Base-by-base conservation (phyloP, 2,329 filamentous ascomycete species). In the Davidsoniella virescens region DNA sequence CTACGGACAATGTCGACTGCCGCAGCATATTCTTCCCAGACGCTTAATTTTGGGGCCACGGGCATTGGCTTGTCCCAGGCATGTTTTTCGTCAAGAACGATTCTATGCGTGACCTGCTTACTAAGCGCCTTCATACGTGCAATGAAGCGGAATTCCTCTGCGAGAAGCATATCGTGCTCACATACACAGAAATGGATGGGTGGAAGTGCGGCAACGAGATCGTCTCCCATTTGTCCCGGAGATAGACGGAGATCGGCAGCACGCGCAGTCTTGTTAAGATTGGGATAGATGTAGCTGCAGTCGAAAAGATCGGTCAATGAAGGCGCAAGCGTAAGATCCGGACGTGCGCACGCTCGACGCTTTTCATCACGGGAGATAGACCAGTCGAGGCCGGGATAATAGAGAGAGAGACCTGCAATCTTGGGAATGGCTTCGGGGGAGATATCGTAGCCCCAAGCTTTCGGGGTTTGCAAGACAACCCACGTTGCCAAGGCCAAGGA, bases 131-230 rank as follows among this genome's bases (percentile, higher is more conserved):
- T 61, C 7, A 87, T 61, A 17, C 80, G 68, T 47, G 76, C 68
- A 9, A 75, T 71, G 55, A 87, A 80, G 4, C 69, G 66, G 53
- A 80, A 65, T 9, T 75, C 76, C 58, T 81, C 77, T 2, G 64
- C 65, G 8, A 77, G 67, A n/a, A 81, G 61, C 75, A 81, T 80
- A 59, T 81, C 76, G 60, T 71, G 75, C 63, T 82, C 78, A 62
- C 78, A 82, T 2, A 78, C 70, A 56, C 73, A 76, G 40, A 80
- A 63, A 16, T 80, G 66, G 2, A 81, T 61, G 14, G 72, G 70
- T 0, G 70, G 65, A 2, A 79, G 70, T 38, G 75, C 65, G 9
- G 63, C 63, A 3, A 81, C 56, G n/a, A 73, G 57, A 25, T 69
- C 67, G 55, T 77, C 70, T 0, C 69, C 61, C 51, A 78, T 76